Conservation (phyloP, 495 filamentous ascomycete genomes). For the Annulohypoxylon moriforme region DNA sequence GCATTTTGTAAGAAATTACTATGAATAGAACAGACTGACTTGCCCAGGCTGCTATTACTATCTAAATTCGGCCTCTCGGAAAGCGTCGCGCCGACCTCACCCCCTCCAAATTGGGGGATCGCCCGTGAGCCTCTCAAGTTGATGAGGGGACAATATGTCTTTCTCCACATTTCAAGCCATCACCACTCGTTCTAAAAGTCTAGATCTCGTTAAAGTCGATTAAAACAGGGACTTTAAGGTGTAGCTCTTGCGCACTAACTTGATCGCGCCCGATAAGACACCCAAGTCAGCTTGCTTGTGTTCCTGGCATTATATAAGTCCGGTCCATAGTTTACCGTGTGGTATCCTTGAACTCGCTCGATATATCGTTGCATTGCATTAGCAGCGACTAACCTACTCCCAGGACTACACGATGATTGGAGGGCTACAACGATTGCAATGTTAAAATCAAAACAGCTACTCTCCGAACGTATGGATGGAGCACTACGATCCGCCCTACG, state of each 20-base stretch:
- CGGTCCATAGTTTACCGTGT: conserved; percentile 30
- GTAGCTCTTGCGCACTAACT: background rate
- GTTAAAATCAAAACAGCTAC: conserved; percentile 17
- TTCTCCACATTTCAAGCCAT: conserved; percentile 10
- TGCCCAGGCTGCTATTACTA: conserved; percentile 7
- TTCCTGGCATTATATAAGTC: conserved; percentile 37
- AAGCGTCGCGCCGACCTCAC: conserved; percentile 43
- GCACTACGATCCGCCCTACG: conserved; percentile 41
- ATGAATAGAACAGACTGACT: conserved; percentile 25
- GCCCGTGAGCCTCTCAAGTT: conserved; percentile 20
- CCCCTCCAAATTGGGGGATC: conserved; percentile 21
- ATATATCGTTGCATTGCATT: conserved; percentile 35
- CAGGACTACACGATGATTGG: conserved; percentile 28
- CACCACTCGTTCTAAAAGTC: background rate
- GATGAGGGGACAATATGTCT: background rate
- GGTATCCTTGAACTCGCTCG: conserved; percentile 32
- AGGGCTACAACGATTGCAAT: background rate
- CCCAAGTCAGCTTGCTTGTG: background rate
- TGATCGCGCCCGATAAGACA: too few species aligned
- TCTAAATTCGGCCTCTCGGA: conserved; percentile 37
- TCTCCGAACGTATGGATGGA: conserved; percentile 39
- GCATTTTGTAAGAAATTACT: background rate
- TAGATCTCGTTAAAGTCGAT: background rate
- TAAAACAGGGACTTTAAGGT: background rate
- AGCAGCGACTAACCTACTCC: background rate